Evolutionary conservation across 108 stramenopile species (phyloP), one percentile per base, ranked within the genome.

Genomic region (Craspedostauros australis): DNA sequence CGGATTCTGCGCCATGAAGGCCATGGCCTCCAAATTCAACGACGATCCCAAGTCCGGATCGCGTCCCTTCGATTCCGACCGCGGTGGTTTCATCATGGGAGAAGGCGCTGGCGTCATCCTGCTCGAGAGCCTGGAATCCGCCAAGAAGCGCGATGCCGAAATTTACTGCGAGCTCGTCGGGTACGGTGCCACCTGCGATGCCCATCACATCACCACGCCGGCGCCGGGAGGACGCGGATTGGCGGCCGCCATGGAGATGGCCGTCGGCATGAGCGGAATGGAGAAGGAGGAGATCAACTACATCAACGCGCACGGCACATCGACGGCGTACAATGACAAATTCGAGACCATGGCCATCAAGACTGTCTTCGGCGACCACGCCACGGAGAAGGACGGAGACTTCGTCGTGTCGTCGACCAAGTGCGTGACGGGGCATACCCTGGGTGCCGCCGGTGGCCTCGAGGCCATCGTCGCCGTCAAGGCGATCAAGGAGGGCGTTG

Each of bases 1-100:
- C 11, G 95, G 95, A 42, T 96, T 96, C 50, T 82, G 82, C 60
- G 85, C 79, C 53, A 93, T 96, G 91, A 96, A 93, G 72, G 93
- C 93, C 6, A 96, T 95, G 93, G 80, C 75, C 36, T 86, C 88
- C 8, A 57, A 70, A 34, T 94, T 47, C 72, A 95, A 97, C 54
- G 90, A 94, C 39, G 72, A 89, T 33, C 96, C 96, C 4, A 64
- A 60, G 34, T 60, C 47, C 37, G 96, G 92, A 39, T 90, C 88
- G 18, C 70, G 94, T 18, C 98, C 98, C 5, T 99, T 99, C 51
- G 96, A 97, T 76, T 75, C 76, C 27, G 82, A 76, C 49, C 71
- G 98, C 14, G 93, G 82, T 16, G 98, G 98, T 15, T 99, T 99
- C 57, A 76, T 99, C 59, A 97, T 99, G 96, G 98, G 94, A 9